phyloP scores from a whole-genome alignment of 768 basidiomycete species.

The Gymnopilus junonius region DNA sequence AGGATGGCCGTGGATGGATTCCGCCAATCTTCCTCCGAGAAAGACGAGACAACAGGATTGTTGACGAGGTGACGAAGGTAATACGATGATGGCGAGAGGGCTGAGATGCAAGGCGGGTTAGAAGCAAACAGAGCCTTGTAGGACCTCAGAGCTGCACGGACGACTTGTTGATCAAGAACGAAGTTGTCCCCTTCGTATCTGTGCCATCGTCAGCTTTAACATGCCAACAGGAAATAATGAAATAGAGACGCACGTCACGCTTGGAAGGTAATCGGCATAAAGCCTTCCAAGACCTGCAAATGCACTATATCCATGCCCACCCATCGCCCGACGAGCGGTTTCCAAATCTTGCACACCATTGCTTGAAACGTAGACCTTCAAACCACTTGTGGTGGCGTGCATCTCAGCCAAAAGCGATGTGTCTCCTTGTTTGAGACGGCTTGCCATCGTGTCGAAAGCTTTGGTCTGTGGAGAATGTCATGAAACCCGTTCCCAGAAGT shows the following conservation, averaged over 20 bases:
- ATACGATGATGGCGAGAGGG: slow-evolving; percentile 50
- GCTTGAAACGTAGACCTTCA: slow-evolving; percentile 65
- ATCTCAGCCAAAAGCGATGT: slow-evolving; percentile 69
- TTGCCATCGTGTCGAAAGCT: slow-evolving; percentile 53
- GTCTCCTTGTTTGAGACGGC: slow-evolving; percentile 57
- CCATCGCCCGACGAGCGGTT: slow-evolving; percentile 69
- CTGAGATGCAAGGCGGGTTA: slow-evolving; percentile 24
- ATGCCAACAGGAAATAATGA: neutral
- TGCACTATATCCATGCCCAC: slow-evolving; percentile 77
- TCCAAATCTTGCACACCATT: slow-evolving; percentile 63
- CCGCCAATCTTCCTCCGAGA: slow-evolving; percentile 32
- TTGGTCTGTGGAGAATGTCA: slow-evolving; percentile 38
- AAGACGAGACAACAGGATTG: slow-evolving; percentile 23
- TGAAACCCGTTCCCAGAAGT: neutral
- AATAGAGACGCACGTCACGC: slow-evolving; percentile 55
- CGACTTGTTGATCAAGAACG: slow-evolving; percentile 75
- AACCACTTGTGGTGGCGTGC: slow-evolving; percentile 70
- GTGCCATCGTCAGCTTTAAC: neutral
- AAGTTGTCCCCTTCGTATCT: slow-evolving; percentile 84
- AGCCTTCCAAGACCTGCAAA: slow-evolving; percentile 68
- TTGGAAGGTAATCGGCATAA: slow-evolving; percentile 69
- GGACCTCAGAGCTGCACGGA: slow-evolving; percentile 71
- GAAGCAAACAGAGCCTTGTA: slow-evolving; percentile 40
- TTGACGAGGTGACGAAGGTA: slow-evolving; percentile 60
- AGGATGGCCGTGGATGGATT: slow-evolving; percentile 43